Evolutionary conservation across 1,139 yeast species (phyloP).

Genomic region (Diutina catenulata): DNA sequence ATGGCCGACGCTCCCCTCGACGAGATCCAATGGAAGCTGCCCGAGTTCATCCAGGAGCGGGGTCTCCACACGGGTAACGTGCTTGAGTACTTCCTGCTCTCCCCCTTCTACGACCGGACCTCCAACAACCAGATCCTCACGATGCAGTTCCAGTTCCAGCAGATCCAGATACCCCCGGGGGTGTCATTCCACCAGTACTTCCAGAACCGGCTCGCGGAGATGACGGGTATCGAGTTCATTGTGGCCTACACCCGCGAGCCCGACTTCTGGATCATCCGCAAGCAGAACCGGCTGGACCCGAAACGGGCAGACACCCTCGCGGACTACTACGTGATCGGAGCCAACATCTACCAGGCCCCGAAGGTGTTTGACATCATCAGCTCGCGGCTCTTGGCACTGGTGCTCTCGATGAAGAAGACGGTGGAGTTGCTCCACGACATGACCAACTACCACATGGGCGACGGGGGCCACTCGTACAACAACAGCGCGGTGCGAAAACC

Average conservation of each 20-base stretch:
- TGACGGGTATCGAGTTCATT: constrained; percentile 81
- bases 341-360: constrained; percentile 90
- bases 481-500: background rate
- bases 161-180: constrained; percentile 24
- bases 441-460: constrained; percentile 24
- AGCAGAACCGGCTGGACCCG: constrained; percentile 55
- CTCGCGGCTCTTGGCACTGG: constrained; percentile 26
- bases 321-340: constrained; percentile 83
- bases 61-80: constrained; percentile 85
- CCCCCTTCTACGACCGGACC: constrained; percentile 91
- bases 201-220: constrained; percentile 50
- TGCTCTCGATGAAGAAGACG: constrained; percentile 25
- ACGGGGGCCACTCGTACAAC: constrained; percentile 24
- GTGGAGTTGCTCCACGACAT: constrained; percentile 23
- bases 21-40: constrained; percentile 94
- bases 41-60: constrained; percentile 89
- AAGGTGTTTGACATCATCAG: constrained; percentile 28
- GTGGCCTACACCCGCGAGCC: constrained; percentile 73
- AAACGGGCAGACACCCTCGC: constrained; percentile 39
- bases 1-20: constrained; percentile 38
- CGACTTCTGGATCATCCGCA: constrained; percentile 82
- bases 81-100: constrained; percentile 80
- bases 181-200: constrained; percentile 29
- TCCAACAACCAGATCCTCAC: constrained; percentile 89
- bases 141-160: constrained; percentile 90